Evolutionary conservation across 2,329 filamentous ascomycete species (phyloP), one percentile per base, ranked within the genome.

Genomic region (Zopfia rhizophila): DNA sequence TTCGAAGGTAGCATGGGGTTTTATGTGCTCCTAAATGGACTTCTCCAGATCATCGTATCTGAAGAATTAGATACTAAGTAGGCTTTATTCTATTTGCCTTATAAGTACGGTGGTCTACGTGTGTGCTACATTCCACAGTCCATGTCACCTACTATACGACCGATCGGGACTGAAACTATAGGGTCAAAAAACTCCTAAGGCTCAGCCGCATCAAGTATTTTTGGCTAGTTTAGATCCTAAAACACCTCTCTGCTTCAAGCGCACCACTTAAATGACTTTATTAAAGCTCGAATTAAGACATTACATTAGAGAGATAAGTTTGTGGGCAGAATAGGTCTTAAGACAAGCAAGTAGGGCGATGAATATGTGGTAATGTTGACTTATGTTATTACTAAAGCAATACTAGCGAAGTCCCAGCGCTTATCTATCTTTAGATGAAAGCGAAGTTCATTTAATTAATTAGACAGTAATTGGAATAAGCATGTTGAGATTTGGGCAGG

Each of bases 311-410:
- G 48, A 19, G 58, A 55, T 10, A 55, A 51, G 22, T 57, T 50
- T 16, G 18, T 51, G 8, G 56, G 56, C 1, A 41, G 51, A 6
- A 56, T 60, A 7, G 58, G 58, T 3, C 29, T 56, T 3, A 56
- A 51, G 23, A 45, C 58, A 0, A 19, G 7, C 1, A 56, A 53
- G 19, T 29, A 22, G 25, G 47, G 36, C 2, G 30, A 55, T 2
- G 21, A 39, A 6, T 58, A 53, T 27, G 16, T 61, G 5, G 7
- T 61, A 13, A 60, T 61, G 52, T 58, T 56, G 2, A 49, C 56
- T 6, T 56, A 61, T 21, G 46, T 60, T 7, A 58, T 61, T 21
- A 55, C 55, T 5, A 52, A 60, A 31, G 56, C 58, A 10, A 58
- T 61, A 11, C 13, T 55, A 5, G 44, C 47, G 16, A 58, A 50